Evolutionary conservation across 2,329 filamentous ascomycete species (phyloP).

Genomic region (Colletotrichum sidae): DNA sequence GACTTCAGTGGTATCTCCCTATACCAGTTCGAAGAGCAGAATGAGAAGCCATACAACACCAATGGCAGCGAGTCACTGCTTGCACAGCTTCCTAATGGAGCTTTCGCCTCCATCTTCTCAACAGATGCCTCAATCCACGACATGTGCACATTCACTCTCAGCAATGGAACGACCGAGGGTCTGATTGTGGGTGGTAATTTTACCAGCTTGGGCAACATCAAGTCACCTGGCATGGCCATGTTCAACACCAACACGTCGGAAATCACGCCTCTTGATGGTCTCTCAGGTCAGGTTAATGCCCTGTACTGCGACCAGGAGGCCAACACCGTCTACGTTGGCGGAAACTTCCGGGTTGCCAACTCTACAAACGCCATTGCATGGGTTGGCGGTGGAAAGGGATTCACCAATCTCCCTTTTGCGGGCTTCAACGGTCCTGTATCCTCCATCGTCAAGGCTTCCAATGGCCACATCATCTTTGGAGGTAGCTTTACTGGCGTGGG

Average conservation of each 20-base stretch:
- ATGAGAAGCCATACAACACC: constrained; percentile 71
- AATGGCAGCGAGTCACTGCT: constrained; percentile 88
- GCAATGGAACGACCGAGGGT: constrained; percentile 75
- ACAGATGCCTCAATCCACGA: constrained; percentile 87
- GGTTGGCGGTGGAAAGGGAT: constrained; percentile 70
- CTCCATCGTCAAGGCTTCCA: constrained; percentile 82
- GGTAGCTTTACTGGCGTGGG: constrained; percentile 90
- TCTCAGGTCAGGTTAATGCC: constrained; percentile 85
- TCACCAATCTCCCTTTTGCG: constrained; percentile 86
- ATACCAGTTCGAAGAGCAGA: constrained; percentile 87
- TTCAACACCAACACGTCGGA: constrained; percentile 79
- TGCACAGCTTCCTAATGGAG: constrained; percentile 85
- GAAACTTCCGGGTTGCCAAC: constrained; percentile 82
- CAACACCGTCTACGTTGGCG: constrained; percentile 90
- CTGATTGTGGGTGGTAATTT: constrained; percentile 95
- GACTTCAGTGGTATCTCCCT: constrained; percentile 93
- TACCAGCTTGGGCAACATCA: constrained; percentile 82
- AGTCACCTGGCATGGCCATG: constrained; percentile 83
- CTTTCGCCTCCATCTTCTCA: constrained; percentile 77
- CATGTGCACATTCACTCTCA: constrained; percentile 83
- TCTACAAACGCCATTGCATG: constrained; percentile 93
- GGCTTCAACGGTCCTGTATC: constrained; percentile 95
- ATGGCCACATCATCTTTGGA: constrained; percentile 91
- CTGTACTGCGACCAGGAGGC: constrained; percentile 83
- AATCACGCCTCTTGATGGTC: constrained; percentile 80